phyloP scores from a whole-genome alignment of 192 early-diverging fungal genomes.

The Coemansia sp. region DNA sequence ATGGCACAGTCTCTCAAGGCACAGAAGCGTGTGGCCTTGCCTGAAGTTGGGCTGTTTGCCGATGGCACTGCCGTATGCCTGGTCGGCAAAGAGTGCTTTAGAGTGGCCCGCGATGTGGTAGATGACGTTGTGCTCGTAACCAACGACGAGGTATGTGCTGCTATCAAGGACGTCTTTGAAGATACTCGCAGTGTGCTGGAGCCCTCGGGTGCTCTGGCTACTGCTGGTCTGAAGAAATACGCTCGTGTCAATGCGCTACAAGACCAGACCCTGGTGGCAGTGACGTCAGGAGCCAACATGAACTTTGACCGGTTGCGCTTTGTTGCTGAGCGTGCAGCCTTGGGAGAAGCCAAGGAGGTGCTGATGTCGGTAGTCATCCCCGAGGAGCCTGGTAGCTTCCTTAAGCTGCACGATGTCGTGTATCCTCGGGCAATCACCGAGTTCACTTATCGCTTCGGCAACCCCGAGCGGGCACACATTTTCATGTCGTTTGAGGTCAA shows the following conservation, averaged over 20 bases:
- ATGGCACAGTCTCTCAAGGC: conserved; percentile 77
- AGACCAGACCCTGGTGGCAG: conserved; percentile 67
- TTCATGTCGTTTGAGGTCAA: conserved; percentile 85
- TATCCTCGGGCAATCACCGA: conserved; percentile 87
- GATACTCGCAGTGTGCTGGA: conserved; percentile 94
- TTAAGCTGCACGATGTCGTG: conserved; percentile 75
- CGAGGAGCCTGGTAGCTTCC: conserved; percentile 83
- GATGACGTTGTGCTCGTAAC: conserved; percentile 90
- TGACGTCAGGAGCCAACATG: conserved; percentile 96
- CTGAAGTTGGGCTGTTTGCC: conserved; percentile 92
- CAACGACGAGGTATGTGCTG: conserved; percentile 95
- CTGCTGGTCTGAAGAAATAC: conserved; percentile 88
- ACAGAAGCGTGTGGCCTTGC: conserved; percentile 63
- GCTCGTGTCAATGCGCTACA: conserved; percentile 53
- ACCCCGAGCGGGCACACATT: conserved; percentile 76
- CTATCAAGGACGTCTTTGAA: conserved; percentile 86
- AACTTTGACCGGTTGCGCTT: conserved; percentile 98
- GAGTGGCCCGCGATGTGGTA: conserved; percentile 71
- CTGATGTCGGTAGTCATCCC: conserved; percentile 91
- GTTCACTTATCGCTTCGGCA: conserved; percentile 79
- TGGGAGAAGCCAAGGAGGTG: conserved; percentile 92
- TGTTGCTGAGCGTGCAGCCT: conserved; percentile 90
- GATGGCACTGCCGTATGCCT: conserved; percentile 93
- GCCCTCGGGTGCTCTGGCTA: conserved; percentile 87
- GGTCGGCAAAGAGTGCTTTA: conserved; percentile 88